These are phyloP conservation scores for Cokeromyces recurvatus DNA, from an alignment of 371 early-diverging fungal genomes.

Conservation along the genomic window DNA sequence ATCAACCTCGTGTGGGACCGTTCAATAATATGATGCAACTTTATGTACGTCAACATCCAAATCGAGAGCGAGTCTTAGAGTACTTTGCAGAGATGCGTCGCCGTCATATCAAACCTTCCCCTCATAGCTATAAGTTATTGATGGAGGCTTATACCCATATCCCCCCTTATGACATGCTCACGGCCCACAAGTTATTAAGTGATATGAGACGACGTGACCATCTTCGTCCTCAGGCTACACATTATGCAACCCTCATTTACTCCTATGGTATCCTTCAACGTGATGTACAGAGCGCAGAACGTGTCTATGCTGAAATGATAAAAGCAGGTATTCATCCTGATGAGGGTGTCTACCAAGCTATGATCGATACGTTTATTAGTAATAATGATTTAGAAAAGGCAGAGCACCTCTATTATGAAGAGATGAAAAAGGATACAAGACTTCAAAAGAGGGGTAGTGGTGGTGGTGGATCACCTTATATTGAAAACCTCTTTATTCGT, in stretches of 20 bases:
- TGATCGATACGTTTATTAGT: constrained; percentile 53
- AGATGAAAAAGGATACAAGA: constrained; percentile 17
- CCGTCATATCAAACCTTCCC: constrained; percentile 49
- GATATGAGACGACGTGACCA: constrained; percentile 46
- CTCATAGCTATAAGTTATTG: constrained; percentile 60
- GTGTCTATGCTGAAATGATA: constrained; percentile 50
- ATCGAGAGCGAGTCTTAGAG: constrained; percentile 47
- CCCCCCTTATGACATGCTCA: constrained; percentile 58
- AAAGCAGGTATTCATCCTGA: constrained; percentile 36
- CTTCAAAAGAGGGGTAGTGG: no score
- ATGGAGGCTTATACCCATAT: constrained; percentile 59
- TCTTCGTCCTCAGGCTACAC: constrained; percentile 48
- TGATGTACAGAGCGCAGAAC: constrained; percentile 48
- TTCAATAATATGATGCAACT: constrained; percentile 68
- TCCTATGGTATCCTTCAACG: constrained; percentile 56
- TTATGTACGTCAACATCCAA: constrained; percentile 57
- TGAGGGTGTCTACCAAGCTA: constrained; percentile 56
- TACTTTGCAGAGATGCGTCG: constrained; percentile 50
- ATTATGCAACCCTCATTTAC: constrained; percentile 59
- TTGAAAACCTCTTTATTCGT: constrained; percentile 61
- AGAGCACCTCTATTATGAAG: constrained; percentile 30
- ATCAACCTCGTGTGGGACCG: constrained; percentile 52
- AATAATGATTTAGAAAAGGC: constrained; percentile 42
- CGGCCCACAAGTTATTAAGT: constrained; percentile 50
- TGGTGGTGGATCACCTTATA: constrained; percentile 47